Conservation (phyloP, 192 early-diverging fungal species). For the Dissophora globulifera region DNA sequence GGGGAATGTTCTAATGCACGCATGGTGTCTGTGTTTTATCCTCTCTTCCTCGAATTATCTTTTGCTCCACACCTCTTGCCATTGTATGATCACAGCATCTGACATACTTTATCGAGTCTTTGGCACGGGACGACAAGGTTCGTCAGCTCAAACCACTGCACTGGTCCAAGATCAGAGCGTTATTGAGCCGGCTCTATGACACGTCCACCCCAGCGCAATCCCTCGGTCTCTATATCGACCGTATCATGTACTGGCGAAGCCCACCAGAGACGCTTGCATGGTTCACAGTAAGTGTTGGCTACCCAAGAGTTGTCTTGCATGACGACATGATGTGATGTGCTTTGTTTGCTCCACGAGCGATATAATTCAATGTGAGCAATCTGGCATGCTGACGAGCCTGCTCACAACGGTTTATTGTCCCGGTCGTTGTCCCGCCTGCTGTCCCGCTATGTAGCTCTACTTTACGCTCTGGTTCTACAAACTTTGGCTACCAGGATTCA, state of each 20-base stretch:
- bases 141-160: conserved; percentile 31
- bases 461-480: conserved; percentile 39
- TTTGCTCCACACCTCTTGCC: conserved; percentile 4
- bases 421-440: too few relatives aligned
- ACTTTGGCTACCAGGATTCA: conserved; percentile 39
- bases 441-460: conserved; percentile 36
- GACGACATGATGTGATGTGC: neutral
- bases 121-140: conserved; percentile 38
- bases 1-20: neutral
- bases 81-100: conserved; percentile 8
- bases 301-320: too few relatives aligned
- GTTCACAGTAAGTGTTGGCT: conserved; percentile 45
- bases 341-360: too few relatives aligned
- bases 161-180: conserved; percentile 22
- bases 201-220: conserved; percentile 35
- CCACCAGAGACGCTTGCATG: conserved; percentile 39
- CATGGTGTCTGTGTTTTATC: too few relatives aligned
- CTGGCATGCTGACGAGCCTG: too few relatives aligned
- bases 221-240: conserved; percentile 32
- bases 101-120: conserved; percentile 38
- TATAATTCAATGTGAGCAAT: too few relatives aligned
- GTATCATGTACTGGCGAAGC: conserved; percentile 41
- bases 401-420: too few relatives aligned
- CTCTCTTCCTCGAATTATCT: neutral
- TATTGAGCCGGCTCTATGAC: conserved; percentile 46